Percentiles rank a stretch among this genome's conserved stretches.
These are phyloP conservation scores for Macrolepiota fuliginosa DNA, from an alignment of 768 basidiomycete genomes.

Conservation along the genomic window DNA sequence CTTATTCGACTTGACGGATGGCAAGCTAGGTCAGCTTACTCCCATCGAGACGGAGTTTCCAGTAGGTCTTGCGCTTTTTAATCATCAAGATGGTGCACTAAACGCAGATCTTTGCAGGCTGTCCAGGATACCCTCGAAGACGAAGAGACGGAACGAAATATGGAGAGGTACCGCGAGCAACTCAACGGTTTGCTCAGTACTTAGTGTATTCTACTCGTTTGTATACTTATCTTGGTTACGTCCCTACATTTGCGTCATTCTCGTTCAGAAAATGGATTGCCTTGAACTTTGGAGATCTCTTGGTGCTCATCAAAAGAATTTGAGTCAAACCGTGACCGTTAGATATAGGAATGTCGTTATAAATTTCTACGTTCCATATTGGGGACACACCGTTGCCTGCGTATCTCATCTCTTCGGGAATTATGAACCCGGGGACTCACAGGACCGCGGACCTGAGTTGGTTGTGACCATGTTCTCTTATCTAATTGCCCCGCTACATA, in stretches of 20 bases:
- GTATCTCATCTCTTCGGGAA: constrained; percentile 13
- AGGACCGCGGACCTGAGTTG: no score
- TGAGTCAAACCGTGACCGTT: no score
- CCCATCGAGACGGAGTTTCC: constrained; percentile 70
- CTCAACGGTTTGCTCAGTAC: constrained; percentile 83
- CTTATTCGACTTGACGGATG: constrained; percentile 91
- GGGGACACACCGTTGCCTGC: neutral
- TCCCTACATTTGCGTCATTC: neutral
- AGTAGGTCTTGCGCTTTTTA: constrained; percentile 43
- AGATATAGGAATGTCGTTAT: no score
- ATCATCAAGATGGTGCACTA: constrained; percentile 11
- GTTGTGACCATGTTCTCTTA: neutral
- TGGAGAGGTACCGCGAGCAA: constrained; percentile 89
- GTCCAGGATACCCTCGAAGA: constrained; percentile 66
- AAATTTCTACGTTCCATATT: neutral
- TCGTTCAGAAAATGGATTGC: neutral
- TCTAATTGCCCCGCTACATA: constrained; percentile 1
- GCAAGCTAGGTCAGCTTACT: constrained; percentile 88
- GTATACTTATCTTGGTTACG: neutral
- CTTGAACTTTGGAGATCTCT: no score
- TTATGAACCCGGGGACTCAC: neutral
- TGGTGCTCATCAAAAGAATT: no score
- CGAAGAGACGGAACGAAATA: constrained; percentile 81
- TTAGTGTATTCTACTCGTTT: constrained; percentile 17
- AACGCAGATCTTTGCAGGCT: constrained; percentile 34